Evolutionary conservation across 176 grass and related monocot species (phyloP).

Genomic region (Paspalum notatum): DNA sequence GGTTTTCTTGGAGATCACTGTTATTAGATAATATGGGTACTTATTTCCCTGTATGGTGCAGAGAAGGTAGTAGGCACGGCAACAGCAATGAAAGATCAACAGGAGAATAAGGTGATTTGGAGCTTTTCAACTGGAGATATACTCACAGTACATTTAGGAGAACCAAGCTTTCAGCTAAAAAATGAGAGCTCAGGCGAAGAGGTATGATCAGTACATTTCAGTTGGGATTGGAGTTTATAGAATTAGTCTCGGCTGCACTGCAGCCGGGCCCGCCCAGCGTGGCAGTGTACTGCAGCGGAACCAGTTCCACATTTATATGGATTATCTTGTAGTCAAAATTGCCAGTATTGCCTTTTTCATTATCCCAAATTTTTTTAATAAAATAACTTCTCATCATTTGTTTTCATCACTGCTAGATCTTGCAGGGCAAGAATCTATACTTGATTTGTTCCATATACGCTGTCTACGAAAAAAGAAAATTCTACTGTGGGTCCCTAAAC

Average conservation of each 20-base stretch:
- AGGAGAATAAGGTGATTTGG: conserved; percentile 69
- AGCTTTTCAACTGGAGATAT: conserved; percentile 75
- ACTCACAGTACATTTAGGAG: conserved; percentile 64
- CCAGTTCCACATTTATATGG: no score
- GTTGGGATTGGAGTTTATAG: neutral
- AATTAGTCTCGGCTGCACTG: no score
- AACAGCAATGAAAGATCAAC: conserved; percentile 56
- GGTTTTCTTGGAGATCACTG: conserved; percentile 11
- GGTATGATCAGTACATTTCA: conserved; percentile 44
- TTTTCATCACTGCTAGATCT: no score
- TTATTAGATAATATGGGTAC: conserved; percentile 5
- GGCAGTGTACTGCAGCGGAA: no score
- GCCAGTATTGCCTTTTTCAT: no score
- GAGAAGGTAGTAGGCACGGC: conserved; percentile 84
- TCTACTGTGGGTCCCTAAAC: no score
- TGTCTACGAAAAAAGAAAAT: no score
- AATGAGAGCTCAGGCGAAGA: conserved; percentile 65
- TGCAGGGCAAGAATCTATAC: no score
- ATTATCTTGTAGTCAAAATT: neutral
- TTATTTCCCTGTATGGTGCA: conserved; percentile 50
- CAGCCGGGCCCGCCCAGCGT: no score
- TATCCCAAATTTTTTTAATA: no score
- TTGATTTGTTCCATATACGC: no score
- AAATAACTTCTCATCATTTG: no score
- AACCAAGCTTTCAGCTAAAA: conserved; percentile 66